Conservation (phyloP, 257 asterid species). For the Schizonepeta tenuifolia region DNA sequence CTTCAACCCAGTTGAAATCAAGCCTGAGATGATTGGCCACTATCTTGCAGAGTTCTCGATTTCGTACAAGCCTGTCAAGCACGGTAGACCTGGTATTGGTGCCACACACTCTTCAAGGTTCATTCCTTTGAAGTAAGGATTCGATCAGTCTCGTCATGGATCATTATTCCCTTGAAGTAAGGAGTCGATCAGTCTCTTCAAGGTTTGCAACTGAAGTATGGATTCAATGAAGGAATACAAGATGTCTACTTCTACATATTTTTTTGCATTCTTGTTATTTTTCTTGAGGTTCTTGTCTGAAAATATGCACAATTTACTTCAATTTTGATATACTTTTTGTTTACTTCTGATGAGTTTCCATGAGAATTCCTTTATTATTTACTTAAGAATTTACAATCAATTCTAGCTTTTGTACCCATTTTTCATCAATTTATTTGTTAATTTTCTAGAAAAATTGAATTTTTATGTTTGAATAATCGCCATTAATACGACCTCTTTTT, state of each 20-base stretch:
- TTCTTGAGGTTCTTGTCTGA: not conserved
- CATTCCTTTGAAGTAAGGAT: constrained; percentile 69
- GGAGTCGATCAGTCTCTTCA: not conserved
- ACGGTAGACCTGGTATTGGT: constrained; percentile 93
- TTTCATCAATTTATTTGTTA: too few relatives aligned
- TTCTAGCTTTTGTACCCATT: too few relatives aligned
- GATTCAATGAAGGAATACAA: too few relatives aligned
- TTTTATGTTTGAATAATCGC: too few relatives aligned
- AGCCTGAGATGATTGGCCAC: constrained; percentile 92
- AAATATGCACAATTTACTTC: not conserved
- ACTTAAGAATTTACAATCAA: too few relatives aligned
- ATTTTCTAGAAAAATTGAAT: too few relatives aligned
- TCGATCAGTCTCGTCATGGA: not conserved
- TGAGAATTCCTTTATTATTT: too few relatives aligned
- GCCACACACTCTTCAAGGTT: constrained; percentile 92
- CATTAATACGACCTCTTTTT: too few relatives aligned
- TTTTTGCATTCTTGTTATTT: not conserved
- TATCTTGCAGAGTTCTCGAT: constrained; percentile 87
- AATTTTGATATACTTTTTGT: not conserved
- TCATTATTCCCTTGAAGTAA: not conserved
- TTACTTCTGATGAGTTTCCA: not conserved
- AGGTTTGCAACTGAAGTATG: too few relatives aligned
- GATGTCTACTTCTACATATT: too few relatives aligned
- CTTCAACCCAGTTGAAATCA: constrained; percentile 81
- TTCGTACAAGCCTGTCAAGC: constrained; percentile 87